Base-by-base conservation (phyloP, 169 alveolate species). In the Ichthyophthirius multifiliis region DNA sequence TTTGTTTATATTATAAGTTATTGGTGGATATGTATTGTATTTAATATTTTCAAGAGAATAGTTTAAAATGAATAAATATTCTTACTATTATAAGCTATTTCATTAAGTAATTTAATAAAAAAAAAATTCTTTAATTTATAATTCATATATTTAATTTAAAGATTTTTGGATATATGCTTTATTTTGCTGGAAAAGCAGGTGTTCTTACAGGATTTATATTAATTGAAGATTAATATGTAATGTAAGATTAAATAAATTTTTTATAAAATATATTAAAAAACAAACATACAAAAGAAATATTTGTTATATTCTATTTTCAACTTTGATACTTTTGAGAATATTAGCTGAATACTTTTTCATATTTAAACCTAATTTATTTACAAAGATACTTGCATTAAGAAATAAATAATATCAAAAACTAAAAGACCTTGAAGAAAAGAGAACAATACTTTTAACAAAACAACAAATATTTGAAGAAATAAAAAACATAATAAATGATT, bases 121-220 rank as follows among this genome's bases (percentile, higher is more conserved):
- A 46, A 2, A 46, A 46, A 46, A 20, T 20, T 46, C 7, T 9
- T 46, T 5, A 1, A 13, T 3, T 4, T 12, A 46, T 46, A 46
- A 12, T 46, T 46, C 3, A 16, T 46, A 5, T 15, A 20, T 1
- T 16, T 46, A 46, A n/a, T 3, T 46, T 1, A n/a, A 1, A 55
- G 71, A 39, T 55, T n/a, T 47, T 78, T 64, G 84, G 84, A n/a
- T 45, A 78, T 31, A 43, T 46, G 3, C 62, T 78, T 44, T 78
- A 78, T 20, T 10, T 78, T 13, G 65, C 65, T 64, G 78, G 77
- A 0, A 78, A 78, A 64, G 55, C 73, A n/a, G 37, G 73, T 1
- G 37, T 43, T 27, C 74, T 74, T 5, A 37, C 73, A 4, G 84
- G 84, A 23, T 43, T 78, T 62, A 63, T 64, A 16, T 31, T 78